phyloP scores from a whole-genome alignment of 2,329 filamentous ascomycete species.

The Aspergillus awamori region DNA sequence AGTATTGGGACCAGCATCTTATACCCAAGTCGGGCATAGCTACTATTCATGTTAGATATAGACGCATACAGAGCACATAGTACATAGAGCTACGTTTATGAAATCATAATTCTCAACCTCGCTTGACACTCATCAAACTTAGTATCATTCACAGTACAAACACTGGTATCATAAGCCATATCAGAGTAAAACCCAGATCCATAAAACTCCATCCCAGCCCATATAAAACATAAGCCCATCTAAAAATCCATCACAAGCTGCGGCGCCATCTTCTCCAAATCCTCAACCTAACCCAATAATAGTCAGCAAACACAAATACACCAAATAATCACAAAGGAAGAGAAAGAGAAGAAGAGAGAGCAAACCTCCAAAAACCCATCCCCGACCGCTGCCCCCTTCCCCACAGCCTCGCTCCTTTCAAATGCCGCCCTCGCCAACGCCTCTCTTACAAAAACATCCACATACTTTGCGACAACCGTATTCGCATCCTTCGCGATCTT shows the following conservation, averaged over 20 bases:
- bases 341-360: conserved; percentile 16
- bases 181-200: neutral
- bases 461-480: conserved; percentile 75
- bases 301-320: neutral
- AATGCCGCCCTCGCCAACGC: conserved; percentile 77
- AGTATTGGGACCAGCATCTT: conserved; percentile 10
- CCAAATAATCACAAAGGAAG: neutral
- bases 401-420: conserved; percentile 59
- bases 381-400: conserved; percentile 37
- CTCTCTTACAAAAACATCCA: conserved; percentile 89
- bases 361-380: conserved; percentile 74
- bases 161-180: conserved; percentile 29
- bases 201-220: neutral
- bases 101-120: neutral
- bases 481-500: conserved; percentile 78
- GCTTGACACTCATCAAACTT: neutral
- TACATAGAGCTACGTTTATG: neutral
- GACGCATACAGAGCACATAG: neutral
- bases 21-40: conserved; percentile 11
- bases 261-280: conserved; percentile 83
- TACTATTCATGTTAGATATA: conserved; percentile 1
- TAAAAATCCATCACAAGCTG: conserved; percentile 85
- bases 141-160: neutral
- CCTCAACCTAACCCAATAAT: conserved; percentile 66
- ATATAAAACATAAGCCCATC: neutral